Evolutionary conservation across 345 rosid species (phyloP).

Genomic region (Firmiana major): DNA sequence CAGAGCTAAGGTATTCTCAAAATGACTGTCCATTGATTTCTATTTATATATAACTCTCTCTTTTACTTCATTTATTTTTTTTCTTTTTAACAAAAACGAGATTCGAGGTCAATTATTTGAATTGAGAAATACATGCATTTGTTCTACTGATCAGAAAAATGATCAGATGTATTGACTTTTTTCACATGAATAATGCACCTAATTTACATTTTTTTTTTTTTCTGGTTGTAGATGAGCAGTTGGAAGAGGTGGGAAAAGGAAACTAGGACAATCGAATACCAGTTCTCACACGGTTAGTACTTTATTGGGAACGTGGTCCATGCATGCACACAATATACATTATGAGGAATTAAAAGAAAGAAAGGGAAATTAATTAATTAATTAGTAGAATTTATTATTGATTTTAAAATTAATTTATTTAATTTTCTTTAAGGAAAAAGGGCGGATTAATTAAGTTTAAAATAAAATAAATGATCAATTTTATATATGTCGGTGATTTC

Average conservation of each 20-base stretch:
- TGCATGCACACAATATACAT: not conserved
- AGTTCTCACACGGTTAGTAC: conserved; percentile 55
- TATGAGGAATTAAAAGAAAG: not conserved
- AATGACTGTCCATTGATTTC: too few relatives aligned
- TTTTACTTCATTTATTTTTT: not conserved
- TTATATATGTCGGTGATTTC: not conserved
- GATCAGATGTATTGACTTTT: too few relatives aligned
- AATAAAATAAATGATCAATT: not conserved
- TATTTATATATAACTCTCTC: not conserved
- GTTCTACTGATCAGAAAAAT: too few relatives aligned
- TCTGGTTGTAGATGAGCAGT: conserved; percentile 60
- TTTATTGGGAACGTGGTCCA: not conserved
- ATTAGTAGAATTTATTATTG: too few relatives aligned
- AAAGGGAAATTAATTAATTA: not conserved
- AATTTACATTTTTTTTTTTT: not conserved
- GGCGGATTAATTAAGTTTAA: not conserved
- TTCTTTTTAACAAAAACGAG: not conserved
- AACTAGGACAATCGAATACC: conserved; percentile 78
- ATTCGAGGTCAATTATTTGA: not conserved
- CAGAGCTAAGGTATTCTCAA: conserved; percentile 51
- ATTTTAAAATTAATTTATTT: not conserved
- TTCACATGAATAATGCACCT: too few relatives aligned
- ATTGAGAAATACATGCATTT: too few relatives aligned
- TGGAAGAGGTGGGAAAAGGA: conserved; percentile 97
- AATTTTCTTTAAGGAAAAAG: too few relatives aligned